Conservation (phyloP, 331 rosid genomes). For the Cydonia oblonga region DNA sequence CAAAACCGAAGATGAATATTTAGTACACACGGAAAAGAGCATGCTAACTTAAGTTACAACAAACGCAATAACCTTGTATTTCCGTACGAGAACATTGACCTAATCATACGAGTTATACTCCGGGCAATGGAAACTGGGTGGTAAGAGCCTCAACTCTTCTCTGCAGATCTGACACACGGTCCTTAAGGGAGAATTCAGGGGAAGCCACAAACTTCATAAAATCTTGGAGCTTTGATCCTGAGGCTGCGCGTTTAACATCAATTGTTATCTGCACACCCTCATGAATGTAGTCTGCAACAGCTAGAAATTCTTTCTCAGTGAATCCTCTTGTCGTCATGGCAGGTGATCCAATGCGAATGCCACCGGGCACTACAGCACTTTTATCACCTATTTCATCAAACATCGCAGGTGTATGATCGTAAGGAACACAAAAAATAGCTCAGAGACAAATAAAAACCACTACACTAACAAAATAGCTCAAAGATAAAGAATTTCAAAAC, state of each 20-base stretch:
- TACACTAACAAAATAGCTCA: neutral
- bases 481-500: neutral
- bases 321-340: constrained; percentile 97
- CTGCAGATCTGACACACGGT: constrained; percentile 44
- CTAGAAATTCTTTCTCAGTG: constrained; percentile 50
- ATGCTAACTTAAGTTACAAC: neutral
- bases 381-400: constrained; percentile 52
- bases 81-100: neutral
- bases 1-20: neutral
- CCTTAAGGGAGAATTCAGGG: constrained; percentile 51
- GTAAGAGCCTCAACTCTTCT: constrained; percentile 72
- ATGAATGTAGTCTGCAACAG: constrained; percentile 64
- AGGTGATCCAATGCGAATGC: constrained; percentile 94
- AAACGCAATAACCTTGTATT: neutral
- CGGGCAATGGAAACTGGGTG: constrained; percentile 70
- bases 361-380: constrained; percentile 87
- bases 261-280: constrained; percentile 69
- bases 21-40: neutral
- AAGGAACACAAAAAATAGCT: neutral
- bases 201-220: constrained; percentile 54
- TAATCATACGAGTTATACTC: constrained; percentile 31
- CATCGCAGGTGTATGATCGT: neutral
- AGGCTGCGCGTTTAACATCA: constrained; percentile 49
- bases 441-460: neutral
- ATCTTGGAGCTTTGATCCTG: constrained; percentile 78